Evolutionary conservation across 192 early-diverging fungal genomes (phyloP).

Genomic region (Helicostylum pulchrum): DNA sequence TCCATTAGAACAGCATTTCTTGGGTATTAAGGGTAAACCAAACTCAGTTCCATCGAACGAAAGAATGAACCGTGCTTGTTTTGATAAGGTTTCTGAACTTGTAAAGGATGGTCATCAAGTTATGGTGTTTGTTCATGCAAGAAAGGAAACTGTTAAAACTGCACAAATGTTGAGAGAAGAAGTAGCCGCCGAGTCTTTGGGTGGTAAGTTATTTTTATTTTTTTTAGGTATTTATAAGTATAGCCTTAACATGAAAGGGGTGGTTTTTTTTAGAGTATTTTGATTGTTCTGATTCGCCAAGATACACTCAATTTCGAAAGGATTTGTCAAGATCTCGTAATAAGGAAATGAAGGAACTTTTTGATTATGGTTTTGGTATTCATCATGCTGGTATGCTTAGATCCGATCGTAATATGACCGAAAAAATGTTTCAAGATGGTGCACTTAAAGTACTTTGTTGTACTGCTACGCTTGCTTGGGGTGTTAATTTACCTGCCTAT

Average conservation of each 20-base stretch:
- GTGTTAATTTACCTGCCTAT: constrained; percentile 97
- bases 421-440: constrained; percentile 88
- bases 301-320: constrained; percentile 54
- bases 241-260: background rate
- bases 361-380: constrained; percentile 80
- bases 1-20: constrained; percentile 94
- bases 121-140: constrained; percentile 99
- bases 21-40: constrained; percentile 87
- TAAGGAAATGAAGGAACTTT: constrained; percentile 84
- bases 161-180: constrained; percentile 86
- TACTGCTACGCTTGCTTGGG: constrained; percentile 99
- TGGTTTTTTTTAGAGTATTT: constrained; percentile 54
- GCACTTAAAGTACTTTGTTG: constrained; percentile 85
- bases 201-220: constrained; percentile 60
- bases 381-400: constrained; percentile 98
- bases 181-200: constrained; percentile 79
- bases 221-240: background rate
- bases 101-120: constrained; percentile 90
- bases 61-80: constrained; percentile 82
- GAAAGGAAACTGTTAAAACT: constrained; percentile 97
- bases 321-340: constrained; percentile 78
- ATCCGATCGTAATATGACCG: constrained; percentile 80
- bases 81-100: constrained; percentile 72
- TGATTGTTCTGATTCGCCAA: constrained; percentile 48
- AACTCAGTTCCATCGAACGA: constrained; percentile 59